These are phyloP conservation scores for Spathaspora sp. DNA, from an alignment of 805 yeast genomes.

Conservation along the genomic window DNA sequence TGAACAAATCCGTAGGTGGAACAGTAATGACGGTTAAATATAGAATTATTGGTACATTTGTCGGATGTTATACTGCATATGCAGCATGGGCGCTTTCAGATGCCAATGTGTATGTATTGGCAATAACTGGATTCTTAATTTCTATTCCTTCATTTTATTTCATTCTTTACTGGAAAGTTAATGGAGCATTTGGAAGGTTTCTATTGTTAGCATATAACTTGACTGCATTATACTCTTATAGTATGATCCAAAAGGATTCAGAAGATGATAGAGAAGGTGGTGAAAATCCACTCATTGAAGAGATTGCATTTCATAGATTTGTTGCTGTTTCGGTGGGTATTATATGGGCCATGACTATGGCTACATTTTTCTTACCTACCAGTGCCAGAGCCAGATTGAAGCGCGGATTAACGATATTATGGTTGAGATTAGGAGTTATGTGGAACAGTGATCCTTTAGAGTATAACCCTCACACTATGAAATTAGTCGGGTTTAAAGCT, in stretches of 20 bases:
- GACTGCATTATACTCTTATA: slow-evolving; percentile 72
- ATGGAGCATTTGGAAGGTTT: slow-evolving; percentile 65
- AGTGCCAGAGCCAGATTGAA: slow-evolving; percentile 71
- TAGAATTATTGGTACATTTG: slow-evolving; percentile 69
- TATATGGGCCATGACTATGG: slow-evolving; percentile 70
- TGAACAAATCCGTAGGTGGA: slow-evolving; percentile 83
- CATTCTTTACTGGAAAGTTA: slow-evolving; percentile 64
- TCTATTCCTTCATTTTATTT: slow-evolving; percentile 50
- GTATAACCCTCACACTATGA: slow-evolving; percentile 22
- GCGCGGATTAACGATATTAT: slow-evolving; percentile 59
- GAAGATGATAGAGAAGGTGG: slow-evolving; percentile 69
- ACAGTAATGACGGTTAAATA: slow-evolving; percentile 75
- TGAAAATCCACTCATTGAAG: slow-evolving; percentile 59
- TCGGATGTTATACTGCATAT: slow-evolving; percentile 66
- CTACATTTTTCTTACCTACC: slow-evolving; percentile 64
- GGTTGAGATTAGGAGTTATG: slow-evolving; percentile 77
- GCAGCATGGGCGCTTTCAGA: slow-evolving; percentile 55
- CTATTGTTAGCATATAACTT: slow-evolving; percentile 72
- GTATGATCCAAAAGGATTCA: slow-evolving; percentile 55
- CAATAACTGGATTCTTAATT: slow-evolving; percentile 45
- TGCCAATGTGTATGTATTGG: slow-evolving; percentile 51
- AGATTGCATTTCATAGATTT: slow-evolving; percentile 77
- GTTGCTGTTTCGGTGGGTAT: slow-evolving; percentile 71
- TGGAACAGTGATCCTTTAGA: slow-evolving; percentile 77
- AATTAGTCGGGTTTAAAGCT: slow-evolving; percentile 43